A percentile compares a stretch with the other conserved stretches of the same genome.
These are phyloP conservation scores for Herpotrichia juniperi DNA, from an alignment of 2,329 filamentous ascomycete species.

Conservation along the genomic window DNA sequence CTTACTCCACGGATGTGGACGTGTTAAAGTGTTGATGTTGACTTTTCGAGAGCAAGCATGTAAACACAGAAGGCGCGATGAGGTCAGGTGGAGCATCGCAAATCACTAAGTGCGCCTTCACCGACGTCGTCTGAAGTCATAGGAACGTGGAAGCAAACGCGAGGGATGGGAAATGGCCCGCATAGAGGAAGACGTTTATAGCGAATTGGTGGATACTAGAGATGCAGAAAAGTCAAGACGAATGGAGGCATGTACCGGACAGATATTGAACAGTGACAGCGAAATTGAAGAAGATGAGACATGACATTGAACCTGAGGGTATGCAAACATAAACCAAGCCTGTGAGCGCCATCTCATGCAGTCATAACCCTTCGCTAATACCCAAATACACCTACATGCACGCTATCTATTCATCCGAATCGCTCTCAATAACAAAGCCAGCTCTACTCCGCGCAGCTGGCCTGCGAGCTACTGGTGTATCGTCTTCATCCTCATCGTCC, in stretches of 20 bases:
- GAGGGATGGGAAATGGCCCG: not conserved
- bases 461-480: slow-evolving; percentile 41
- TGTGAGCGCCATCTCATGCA: slow-evolving; percentile 2
- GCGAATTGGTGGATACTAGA: too few species aligned
- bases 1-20: slow-evolving; percentile 23
- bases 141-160: not conserved
- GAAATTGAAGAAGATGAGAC: not conserved
- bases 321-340: slow-evolving; percentile 4
- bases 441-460: slow-evolving; percentile 46
- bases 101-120: not conserved
- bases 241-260: not conserved
- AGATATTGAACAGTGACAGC: too few species aligned
- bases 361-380: not conserved
- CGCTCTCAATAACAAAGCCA: slow-evolving; percentile 53
- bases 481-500: slow-evolving; percentile 50
- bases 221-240: not conserved
- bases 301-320: slow-evolving; percentile 6
- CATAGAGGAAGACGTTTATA: too few species aligned
- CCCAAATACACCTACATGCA: not conserved
- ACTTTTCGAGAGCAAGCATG: slow-evolving; percentile 10
- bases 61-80: slow-evolving; percentile 25
- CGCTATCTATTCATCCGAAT: slow-evolving; percentile 48
- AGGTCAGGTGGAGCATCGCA: not conserved
- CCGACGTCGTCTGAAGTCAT: not conserved
- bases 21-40: slow-evolving; percentile 12